Base-by-base conservation (phyloP, 75 land plant species). In the Cupressus sempervirens region DNA sequence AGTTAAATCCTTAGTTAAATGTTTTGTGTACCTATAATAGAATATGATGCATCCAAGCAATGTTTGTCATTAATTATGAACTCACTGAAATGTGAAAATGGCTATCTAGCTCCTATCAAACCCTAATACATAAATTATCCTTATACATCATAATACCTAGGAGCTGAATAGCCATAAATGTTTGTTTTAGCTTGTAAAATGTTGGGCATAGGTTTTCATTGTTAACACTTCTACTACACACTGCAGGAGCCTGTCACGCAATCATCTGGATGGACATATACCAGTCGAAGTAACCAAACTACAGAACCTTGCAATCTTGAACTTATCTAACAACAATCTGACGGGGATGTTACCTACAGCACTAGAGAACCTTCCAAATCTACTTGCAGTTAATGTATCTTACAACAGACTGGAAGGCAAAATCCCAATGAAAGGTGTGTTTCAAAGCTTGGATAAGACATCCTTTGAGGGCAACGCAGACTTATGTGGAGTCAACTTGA, bases 171-270 rank as follows among this genome's bases (percentile, higher is more conserved):
- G 40, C 40, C 40, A 38, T 62, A 9, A 72, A 36, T 32, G 7
- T 72, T 72, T 32, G 7, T 72, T 72, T 32, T 72, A 29, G 8
- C 14, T 11, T 8, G 10, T 18, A 2, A 74, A 52, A 14, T 26
- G 48, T 5, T 20, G 48, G 0, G 10, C 80, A 20, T 23, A 58
- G 20, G 48, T 35, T 53, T n/a, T 52, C 32, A 38, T 12, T 34
- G 18, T 48, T 76, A 76, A 34, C 58, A 54, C 18, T 6, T 52
- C 26, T 79, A 43, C 29, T 81, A 38, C 41, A 53, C 65, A 35
- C 50, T 88, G 90, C 95, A 97, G 98, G 93, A 94, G 93, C 84
- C 82, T 98, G 89, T 93, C 97, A 0, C 89, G 87, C 41, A 98
- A 98, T 76, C 68, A 84, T 20, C 80, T 98, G 72, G 87, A 80